phyloP scores from a whole-genome alignment of 2,329 filamentous ascomycete genomes.

The Akanthomyces uredinophilus region DNA sequence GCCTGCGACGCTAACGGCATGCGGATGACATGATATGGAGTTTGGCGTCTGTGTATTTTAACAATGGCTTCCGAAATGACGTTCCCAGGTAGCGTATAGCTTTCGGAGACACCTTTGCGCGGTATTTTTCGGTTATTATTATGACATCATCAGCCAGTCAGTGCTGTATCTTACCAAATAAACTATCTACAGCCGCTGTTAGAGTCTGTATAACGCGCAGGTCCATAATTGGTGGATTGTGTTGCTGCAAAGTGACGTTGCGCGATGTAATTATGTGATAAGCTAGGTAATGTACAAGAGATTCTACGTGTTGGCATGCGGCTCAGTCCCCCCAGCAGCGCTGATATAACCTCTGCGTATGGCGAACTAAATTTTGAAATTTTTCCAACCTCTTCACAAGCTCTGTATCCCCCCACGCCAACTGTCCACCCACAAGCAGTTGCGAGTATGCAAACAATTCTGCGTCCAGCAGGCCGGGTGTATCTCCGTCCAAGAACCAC shows the following conservation, averaged over 20 bases:
- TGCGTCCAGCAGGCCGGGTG: conserved; percentile 77
- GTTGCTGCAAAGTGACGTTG: neutral
- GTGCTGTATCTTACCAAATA: neutral
- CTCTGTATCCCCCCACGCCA: conserved; percentile 60
- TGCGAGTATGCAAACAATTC: conserved; percentile 86
- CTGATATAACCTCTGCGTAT: conserved; percentile 33
- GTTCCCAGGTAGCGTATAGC: neutral
- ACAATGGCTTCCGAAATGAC: neutral
- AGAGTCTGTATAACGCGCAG: neutral
- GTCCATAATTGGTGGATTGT: neutral
- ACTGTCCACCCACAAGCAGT: conserved; percentile 60
- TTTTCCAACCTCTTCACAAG: conserved; percentile 52
- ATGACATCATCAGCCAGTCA: neutral
- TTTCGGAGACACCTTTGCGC: neutral
- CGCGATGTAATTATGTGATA: neutral
- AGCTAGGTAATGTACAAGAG: neutral
- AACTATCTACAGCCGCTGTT: neutral
- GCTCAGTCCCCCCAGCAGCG: conserved; percentile 21
- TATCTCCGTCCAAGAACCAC: conserved; percentile 46
- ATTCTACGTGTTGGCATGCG: neutral
- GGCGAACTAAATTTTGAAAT: conserved; percentile 56
- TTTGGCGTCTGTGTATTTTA: neutral
- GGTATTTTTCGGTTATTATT: neutral
- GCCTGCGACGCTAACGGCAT: no score
- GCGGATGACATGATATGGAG: conserved; percentile 7